These are phyloP conservation scores for Fraxinus velutina DNA, from an alignment of 305 asterid genomes.

Conservation along the genomic window DNA sequence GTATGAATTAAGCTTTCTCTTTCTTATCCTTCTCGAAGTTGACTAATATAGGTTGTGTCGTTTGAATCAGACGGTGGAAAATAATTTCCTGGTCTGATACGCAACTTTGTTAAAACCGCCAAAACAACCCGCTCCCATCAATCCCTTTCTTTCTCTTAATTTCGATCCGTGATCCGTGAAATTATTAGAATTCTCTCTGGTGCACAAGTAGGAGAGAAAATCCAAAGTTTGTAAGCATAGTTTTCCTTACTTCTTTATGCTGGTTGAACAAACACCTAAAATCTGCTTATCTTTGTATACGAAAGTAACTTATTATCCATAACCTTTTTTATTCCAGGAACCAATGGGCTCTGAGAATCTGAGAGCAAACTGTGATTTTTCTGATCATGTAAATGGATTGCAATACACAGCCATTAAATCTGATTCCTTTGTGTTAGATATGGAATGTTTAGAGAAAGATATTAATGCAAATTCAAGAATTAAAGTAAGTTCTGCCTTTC, in stretches of 20 bases:
- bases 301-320: neutral
- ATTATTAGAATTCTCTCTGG: neutral
- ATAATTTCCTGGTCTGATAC: conserved; percentile 20
- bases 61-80: conserved; percentile 27
- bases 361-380: conserved; percentile 1
- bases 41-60: conserved; percentile 21
- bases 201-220: neutral
- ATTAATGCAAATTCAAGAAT: conserved; percentile 51
- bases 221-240: conserved; percentile 36
- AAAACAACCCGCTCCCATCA: conserved; percentile 14
- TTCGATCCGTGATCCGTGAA: neutral
- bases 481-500: conserved; percentile 35
- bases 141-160: neutral
- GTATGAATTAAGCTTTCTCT: conserved; percentile 14
- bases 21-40: conserved; percentile 29
- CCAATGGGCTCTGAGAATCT: conserved; percentile 35
- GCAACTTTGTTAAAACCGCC: conserved; percentile 21
- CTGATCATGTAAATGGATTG: conserved; percentile 35
- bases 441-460: conserved; percentile 60
- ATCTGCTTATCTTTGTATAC: neutral
- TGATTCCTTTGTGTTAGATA: conserved; percentile 64
- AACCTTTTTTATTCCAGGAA: conserved; percentile 29
- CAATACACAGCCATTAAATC: conserved; percentile 28
- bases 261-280: neutral
- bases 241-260: neutral